A percentile compares a stretch with the other conserved stretches of the same genome.
phyloP scores from a whole-genome alignment of 148 eudicot genomes.

The Drosera capensis region DNA sequence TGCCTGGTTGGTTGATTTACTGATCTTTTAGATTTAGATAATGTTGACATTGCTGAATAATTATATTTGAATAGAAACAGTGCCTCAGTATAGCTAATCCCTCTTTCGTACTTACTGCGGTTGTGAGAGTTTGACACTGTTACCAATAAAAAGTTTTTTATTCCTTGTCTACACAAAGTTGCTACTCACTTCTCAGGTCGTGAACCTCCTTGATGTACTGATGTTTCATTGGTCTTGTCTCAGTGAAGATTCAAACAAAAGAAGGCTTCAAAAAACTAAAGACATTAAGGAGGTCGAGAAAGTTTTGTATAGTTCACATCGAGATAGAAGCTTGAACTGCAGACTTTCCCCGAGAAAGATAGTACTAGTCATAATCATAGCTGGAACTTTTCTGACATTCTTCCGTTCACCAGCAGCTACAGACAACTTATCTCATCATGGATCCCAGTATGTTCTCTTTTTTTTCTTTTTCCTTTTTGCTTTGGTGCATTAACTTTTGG shows the following conservation, averaged over 20 bases:
- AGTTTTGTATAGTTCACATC: slow-evolving; percentile 29
- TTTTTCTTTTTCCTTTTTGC: background rate
- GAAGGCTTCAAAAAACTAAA: slow-evolving; percentile 47
- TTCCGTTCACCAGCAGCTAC: slow-evolving; percentile 47
- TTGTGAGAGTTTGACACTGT: too few relatives aligned
- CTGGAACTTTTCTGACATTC: slow-evolving; percentile 45
- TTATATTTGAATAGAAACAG: too few relatives aligned
- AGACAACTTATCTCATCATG: slow-evolving; percentile 27
- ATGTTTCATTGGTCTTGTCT: slow-evolving; percentile 4
- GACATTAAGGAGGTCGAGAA: slow-evolving; percentile 48
- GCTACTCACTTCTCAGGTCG: too few relatives aligned
- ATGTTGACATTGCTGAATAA: too few relatives aligned
- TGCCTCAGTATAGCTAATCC: too few relatives aligned
- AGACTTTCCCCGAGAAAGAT: slow-evolving; percentile 33
- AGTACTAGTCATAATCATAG: slow-evolving; percentile 31
- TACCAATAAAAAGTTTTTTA: too few relatives aligned
- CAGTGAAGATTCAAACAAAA: slow-evolving; percentile 73
- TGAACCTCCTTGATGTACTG: background rate
- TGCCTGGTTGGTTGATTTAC: too few relatives aligned
- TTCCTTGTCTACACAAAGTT: too few relatives aligned
- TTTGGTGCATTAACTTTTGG: background rate
- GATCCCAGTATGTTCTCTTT: slow-evolving; percentile 26
- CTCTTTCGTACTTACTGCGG: too few relatives aligned
- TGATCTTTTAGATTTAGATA: too few relatives aligned
- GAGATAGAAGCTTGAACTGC: slow-evolving; percentile 36